phyloP scores from a whole-genome alignment of 2,329 filamentous ascomycete genomes.

The Bipolaris gigantea region DNA sequence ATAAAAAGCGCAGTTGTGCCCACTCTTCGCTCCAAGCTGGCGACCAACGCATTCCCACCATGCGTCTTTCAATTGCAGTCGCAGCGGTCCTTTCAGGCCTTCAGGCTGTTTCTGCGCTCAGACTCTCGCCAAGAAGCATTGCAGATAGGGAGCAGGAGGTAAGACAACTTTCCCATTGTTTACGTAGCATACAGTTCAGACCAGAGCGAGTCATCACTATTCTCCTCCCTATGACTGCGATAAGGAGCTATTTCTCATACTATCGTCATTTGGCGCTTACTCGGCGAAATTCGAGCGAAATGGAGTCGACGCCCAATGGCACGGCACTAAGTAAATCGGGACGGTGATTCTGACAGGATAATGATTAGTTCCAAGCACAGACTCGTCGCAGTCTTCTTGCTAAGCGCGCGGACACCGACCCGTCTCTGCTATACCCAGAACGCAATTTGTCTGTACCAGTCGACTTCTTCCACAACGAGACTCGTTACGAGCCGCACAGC shows the following conservation, averaged over 20 bases:
- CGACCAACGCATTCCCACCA: conserved; percentile 13
- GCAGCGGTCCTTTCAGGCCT: conserved; percentile 30
- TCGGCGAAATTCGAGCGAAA: not conserved
- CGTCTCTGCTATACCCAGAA: conserved; percentile 49
- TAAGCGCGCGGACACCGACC: conserved; percentile 41
- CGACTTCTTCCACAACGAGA: conserved; percentile 83
- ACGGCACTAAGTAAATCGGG: not conserved
- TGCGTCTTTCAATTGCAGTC: conserved; percentile 32
- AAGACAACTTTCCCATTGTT: conserved; percentile 5
- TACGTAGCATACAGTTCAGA: not conserved
- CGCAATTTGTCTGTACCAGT: conserved; percentile 62
- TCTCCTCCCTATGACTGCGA: no score
- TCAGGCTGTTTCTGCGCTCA: conserved; percentile 27
- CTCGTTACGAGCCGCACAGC: conserved; percentile 74
- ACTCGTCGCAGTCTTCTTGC: conserved; percentile 24
- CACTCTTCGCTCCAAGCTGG: not conserved
- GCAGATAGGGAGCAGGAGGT: conserved; percentile 30
- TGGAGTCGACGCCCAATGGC: not conserved
- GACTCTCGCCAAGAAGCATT: conserved; percentile 18
- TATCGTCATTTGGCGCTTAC: not conserved
- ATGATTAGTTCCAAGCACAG: conserved; percentile 19
- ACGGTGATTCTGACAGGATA: conserved; percentile 1
- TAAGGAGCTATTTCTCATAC: no score
- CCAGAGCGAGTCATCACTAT: not conserved
- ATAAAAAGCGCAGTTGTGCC: conserved; percentile 8